phyloP scores from a whole-genome alignment of 192 early-diverging fungal genomes.

The Coemansia reversa region DNA sequence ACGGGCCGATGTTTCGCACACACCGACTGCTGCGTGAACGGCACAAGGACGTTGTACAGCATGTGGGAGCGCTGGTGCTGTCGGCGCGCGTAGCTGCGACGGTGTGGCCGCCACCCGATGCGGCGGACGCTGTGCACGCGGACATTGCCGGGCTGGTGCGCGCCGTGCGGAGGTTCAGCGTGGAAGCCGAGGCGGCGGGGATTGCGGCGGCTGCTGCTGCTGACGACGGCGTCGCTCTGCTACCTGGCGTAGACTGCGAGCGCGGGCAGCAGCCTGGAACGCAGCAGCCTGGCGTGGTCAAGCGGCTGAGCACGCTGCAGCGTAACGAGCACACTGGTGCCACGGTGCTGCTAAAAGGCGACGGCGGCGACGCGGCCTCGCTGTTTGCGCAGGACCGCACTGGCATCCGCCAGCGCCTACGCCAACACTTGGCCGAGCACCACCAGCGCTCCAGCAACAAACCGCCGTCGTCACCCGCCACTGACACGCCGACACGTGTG shows the following conservation, averaged over 20 bases:
- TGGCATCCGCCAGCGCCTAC: slow-evolving; percentile 52
- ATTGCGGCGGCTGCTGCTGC: slow-evolving; percentile 28
- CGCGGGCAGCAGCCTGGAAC: slow-evolving; percentile 16
- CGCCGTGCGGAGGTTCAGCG: slow-evolving; percentile 73
- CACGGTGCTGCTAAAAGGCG: slow-evolving; percentile 41
- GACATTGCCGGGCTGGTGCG: slow-evolving; percentile 75
- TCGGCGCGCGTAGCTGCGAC: slow-evolving; percentile 78
- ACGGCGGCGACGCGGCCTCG: slow-evolving; percentile 23
- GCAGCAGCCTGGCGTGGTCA: background rate
- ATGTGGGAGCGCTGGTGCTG: slow-evolving; percentile 80
- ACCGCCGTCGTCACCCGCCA: background rate
- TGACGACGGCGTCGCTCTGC: slow-evolving; percentile 42
- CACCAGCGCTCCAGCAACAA: slow-evolving; percentile 42
- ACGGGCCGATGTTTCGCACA: slow-evolving; percentile 63
- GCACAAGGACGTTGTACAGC: slow-evolving; percentile 77
- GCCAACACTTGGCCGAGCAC: slow-evolving; percentile 55
- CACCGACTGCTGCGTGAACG: slow-evolving; percentile 65
- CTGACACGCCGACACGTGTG: background rate
- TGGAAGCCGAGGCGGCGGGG: slow-evolving; percentile 60
- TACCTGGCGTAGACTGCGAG: slow-evolving; percentile 44
- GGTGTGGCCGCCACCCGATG: slow-evolving; percentile 90
- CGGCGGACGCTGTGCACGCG: slow-evolving; percentile 69
- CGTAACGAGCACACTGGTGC: slow-evolving; percentile 54
- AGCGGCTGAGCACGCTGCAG: slow-evolving; percentile 44
- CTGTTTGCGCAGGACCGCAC: slow-evolving; percentile 51